These are phyloP conservation scores for Podaxis sp. DNA, from an alignment of 768 basidiomycete species.

Conservation along the genomic window DNA sequence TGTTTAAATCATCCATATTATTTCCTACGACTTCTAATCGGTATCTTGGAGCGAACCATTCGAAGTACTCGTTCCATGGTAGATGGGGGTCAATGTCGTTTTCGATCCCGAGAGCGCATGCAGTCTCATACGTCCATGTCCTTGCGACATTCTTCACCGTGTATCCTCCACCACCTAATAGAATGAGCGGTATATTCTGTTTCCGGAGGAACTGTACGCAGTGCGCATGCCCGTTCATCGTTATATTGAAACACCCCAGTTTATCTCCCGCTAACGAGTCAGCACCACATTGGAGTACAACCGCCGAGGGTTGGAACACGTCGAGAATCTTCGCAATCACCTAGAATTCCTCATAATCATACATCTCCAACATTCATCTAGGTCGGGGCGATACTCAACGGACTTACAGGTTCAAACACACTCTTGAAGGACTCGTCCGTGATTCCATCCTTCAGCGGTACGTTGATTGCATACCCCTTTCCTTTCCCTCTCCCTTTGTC, in stretches of 20 bases:
- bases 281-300: conserved; percentile 93
- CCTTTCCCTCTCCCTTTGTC: conserved; percentile 83
- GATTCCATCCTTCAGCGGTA: conserved; percentile 92
- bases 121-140: conserved; percentile 96
- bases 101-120: conserved; percentile 86
- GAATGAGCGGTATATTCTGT: conserved; percentile 80
- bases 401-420: conserved; percentile 87
- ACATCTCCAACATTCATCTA: neutral
- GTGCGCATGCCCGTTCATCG: conserved; percentile 91
- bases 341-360: conserved; percentile 30
- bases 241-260: conserved; percentile 92
- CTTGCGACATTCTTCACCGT: conserved; percentile 95
- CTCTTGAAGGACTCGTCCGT: conserved; percentile 83
- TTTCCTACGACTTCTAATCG: conserved; percentile 86
- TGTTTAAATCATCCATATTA: conserved; percentile 94
- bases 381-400: neutral
- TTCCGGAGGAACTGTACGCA: conserved; percentile 84
- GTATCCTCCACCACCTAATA: conserved; percentile 95
- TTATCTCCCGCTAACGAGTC: conserved; percentile 96
- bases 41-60: conserved; percentile 97
- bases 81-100: conserved; percentile 71
- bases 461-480: conserved; percentile 86
- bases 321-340: conserved; percentile 83
- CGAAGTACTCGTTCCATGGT: conserved; percentile 88
- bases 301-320: conserved; percentile 80